Evolutionary conservation across 2,329 filamentous ascomycete genomes (phyloP).

Genomic region (Dactylellina cionopaga): DNA sequence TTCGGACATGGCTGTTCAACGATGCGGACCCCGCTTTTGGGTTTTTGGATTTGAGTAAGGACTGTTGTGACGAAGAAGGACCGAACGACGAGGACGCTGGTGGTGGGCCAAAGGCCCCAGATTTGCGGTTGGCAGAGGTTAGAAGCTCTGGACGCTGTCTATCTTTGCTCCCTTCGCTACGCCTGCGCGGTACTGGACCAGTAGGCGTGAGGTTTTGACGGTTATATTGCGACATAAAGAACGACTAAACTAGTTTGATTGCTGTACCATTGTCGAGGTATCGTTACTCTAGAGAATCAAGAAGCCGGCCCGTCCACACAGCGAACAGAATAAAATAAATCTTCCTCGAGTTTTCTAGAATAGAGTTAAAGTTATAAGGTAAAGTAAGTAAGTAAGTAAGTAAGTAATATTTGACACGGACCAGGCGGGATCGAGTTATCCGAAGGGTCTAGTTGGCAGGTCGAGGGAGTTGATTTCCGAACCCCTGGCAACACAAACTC

Average conservation of each 20-base stretch:
- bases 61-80: constrained; percentile 29
- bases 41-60: constrained; percentile 38
- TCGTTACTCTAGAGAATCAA: too few relatives aligned
- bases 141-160: constrained; percentile 51
- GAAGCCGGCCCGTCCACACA: too few relatives aligned
- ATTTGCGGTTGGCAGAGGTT: constrained; percentile 48
- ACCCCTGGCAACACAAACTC: constrained; percentile 52
- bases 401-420: constrained; percentile 17
- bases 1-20: constrained; percentile 57
- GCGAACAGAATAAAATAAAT: too few relatives aligned
- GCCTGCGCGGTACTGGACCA: constrained; percentile 52
- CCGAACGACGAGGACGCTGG: constrained; percentile 26
- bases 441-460: constrained; percentile 39
- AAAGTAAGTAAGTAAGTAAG: constrained; percentile 19
- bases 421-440: constrained; percentile 37
- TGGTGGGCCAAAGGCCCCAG: constrained; percentile 46
- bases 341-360: background rate
- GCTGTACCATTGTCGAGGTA: constrained; percentile 41
- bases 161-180: constrained; percentile 53
- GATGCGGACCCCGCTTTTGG: constrained; percentile 49
- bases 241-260: constrained; percentile 26
- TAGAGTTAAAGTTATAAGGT: constrained; percentile 6
- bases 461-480: constrained; percentile 47
- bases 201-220: constrained; percentile 51
- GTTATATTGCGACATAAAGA: constrained; percentile 52